Evolutionary conservation across 2,329 filamentous ascomycete genomes (phyloP), one percentile per base, ranked within the genome.

Genomic region (Apiospora phragmitis): DNA sequence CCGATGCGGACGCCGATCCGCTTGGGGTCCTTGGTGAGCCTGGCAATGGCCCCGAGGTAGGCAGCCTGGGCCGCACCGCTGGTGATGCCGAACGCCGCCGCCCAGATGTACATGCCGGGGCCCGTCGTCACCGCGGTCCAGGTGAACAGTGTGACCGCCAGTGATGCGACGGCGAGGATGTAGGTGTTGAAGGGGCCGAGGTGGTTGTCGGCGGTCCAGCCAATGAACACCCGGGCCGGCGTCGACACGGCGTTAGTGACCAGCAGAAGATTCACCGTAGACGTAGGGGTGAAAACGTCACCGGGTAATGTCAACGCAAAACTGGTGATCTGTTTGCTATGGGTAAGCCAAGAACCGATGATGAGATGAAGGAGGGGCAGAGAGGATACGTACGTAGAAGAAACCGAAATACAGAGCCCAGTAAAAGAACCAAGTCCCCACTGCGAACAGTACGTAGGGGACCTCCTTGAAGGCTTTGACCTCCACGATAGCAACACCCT

Each of bases 221-320:
- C 86, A 0, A 86, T 84, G 0, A 89, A 73, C 0, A 89, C 78
- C 0, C 89, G 87, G n/a, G 85, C 83, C 0, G 87, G 76, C 4
- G 91, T 82, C 1, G 89, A 88, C 21, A 89, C 80, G 11, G 83
- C 87, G 72, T 91, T 90, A 18, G 86, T 83, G 24, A 90, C 84
- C 65, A 92, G 81, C 1, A 91, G 82, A 2, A 91, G 80, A 35
- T 84, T 84, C 71, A 90, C 84, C 2, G 86, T 86, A 7, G 86
- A 82, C 6, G 81, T 80, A 43, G 87, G 84, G 21, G 83, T 81
- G 70, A 89, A 82, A 65, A 80, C 79, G 26, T 86, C 75, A 24
- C 84, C 76, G 24, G 84, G 76, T 26, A 76, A 59, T 3, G 70
- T 68, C 49, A 77, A 74, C 67, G 79, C 79, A 69, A 77, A 76